A percentile compares a stretch with the other conserved stretches of the same genome.
Evolutionary conservation across 1,284 basidiomycete species (phyloP).

Genomic region (Jaminaea rosea): DNA sequence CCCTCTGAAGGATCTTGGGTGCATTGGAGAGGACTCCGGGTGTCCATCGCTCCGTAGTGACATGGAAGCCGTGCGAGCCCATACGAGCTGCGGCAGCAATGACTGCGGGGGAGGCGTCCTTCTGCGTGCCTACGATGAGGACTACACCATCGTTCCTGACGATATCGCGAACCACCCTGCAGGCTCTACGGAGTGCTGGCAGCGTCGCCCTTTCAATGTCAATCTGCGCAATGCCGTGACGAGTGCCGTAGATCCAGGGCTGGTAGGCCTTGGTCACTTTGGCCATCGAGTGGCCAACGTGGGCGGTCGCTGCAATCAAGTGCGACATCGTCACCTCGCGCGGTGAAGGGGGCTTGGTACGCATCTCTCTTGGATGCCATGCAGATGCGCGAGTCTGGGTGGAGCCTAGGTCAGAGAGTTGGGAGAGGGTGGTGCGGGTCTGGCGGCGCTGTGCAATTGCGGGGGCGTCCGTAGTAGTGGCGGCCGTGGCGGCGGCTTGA

Average conservation of each 20-base stretch:
- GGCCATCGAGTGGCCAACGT: conserved; percentile 77
- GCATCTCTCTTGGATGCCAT: conserved; percentile 64
- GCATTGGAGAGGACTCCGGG: conserved; percentile 90
- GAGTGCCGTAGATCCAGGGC: conserved; percentile 87
- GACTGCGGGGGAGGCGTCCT: conserved; percentile 67
- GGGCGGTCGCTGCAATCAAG: conserved; percentile 82
- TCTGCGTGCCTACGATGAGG: conserved; percentile 79
- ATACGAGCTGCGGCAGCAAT: conserved; percentile 71
- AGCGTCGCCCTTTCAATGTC: conserved; percentile 82
- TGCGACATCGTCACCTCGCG: conserved; percentile 71
- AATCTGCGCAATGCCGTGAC: conserved; percentile 83
- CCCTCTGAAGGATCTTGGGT: conserved; percentile 52
- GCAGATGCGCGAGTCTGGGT: conserved; percentile 62
- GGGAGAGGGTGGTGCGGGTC: conserved; percentile 51
- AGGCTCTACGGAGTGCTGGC: conserved; percentile 79
- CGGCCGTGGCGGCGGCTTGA: too few relatives aligned
- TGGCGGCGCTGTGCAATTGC: conserved; percentile 20
- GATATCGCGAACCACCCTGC: conserved; percentile 73
- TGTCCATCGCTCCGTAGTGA: conserved; percentile 74
- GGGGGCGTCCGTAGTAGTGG: too few relatives aligned
- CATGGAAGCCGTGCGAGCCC: conserved; percentile 60
- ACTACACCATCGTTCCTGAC: conserved; percentile 74
- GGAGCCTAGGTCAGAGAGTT: conserved; percentile 66
- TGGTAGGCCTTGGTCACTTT: conserved; percentile 78
- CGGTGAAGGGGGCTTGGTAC: conserved; percentile 59